Conservation (phyloP, 805 yeast species). For the Ogataea kodamae region DNA sequence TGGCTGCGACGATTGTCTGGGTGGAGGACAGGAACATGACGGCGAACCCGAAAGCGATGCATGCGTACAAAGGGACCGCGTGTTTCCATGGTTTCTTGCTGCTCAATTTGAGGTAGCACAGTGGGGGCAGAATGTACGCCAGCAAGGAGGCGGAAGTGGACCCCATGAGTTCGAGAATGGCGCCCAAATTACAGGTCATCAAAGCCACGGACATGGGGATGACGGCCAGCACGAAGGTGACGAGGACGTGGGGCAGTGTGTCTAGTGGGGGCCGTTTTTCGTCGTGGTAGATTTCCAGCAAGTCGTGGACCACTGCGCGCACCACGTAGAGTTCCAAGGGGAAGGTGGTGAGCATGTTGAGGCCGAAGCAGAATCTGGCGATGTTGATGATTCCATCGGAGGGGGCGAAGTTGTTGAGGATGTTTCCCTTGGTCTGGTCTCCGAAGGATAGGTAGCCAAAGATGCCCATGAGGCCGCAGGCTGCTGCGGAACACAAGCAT, state of each 20-base stretch:
- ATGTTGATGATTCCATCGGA: conserved; percentile 73
- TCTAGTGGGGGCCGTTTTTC: conserved; percentile 25
- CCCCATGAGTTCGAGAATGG: conserved; percentile 84
- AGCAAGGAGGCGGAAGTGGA: conserved; percentile 89
- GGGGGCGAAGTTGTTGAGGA: conserved; percentile 80
- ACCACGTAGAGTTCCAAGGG: conserved; percentile 91
- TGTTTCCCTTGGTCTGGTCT: conserved; percentile 77
- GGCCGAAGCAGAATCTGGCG: conserved; percentile 87
- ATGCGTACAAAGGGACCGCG: conserved; percentile 54
- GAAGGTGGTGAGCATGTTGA: conserved; percentile 88
- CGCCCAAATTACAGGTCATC: conserved; percentile 83
- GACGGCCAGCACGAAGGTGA: conserved; percentile 65
- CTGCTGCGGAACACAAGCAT: conserved; percentile 74
- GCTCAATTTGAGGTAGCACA: conserved; percentile 71
- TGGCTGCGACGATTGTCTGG: conserved; percentile 57
- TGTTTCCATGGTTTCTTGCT: conserved; percentile 38
- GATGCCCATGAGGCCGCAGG: conserved; percentile 73
- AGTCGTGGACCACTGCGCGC: conserved; percentile 77
- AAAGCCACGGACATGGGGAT: conserved; percentile 73
- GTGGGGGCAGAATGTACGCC: conserved; percentile 90
- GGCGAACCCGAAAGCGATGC: conserved; percentile 66
- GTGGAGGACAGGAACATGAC: conserved; percentile 80
- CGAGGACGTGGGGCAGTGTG: conserved; percentile 49
- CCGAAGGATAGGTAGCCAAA: conserved; percentile 77
- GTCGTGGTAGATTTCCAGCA: conserved; percentile 35